phyloP scores from a whole-genome alignment of 208 protist genomes.

The Kentomonas sorsogonicus region DNA sequence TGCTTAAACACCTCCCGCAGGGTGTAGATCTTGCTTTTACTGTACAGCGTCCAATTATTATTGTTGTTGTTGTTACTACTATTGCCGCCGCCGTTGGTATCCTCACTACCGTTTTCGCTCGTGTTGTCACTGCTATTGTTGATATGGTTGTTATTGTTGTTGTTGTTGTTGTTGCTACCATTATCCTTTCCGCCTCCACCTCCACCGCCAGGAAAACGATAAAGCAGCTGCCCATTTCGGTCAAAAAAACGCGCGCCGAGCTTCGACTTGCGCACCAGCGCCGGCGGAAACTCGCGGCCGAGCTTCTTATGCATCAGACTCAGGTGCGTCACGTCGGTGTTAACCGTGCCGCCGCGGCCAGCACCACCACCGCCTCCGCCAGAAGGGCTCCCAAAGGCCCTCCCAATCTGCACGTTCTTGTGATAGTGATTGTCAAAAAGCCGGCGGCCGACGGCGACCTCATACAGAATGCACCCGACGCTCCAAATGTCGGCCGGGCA shows the following conservation, averaged over 20 bases:
- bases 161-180: not conserved
- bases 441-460: constrained; percentile 85
- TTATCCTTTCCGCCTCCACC: not conserved
- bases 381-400: no score
- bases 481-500: constrained; percentile 93
- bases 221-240: constrained; percentile 36
- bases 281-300: constrained; percentile 53
- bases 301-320: constrained; percentile 69
- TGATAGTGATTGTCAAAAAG: constrained; percentile 90
- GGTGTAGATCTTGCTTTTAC: not conserved
- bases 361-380: no score
- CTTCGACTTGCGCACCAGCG: constrained; percentile 32
- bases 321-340: constrained; percentile 76
- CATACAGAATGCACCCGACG: constrained; percentile 90
- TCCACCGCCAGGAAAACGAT: not conserved
- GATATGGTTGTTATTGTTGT: constrained; percentile 1
- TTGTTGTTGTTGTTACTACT: not conserved
- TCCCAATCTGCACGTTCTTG: no score
- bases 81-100: not conserved
- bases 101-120: not conserved
- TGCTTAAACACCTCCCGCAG: constrained; percentile 23
- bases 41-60: not conserved
- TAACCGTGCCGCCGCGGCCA: no score
- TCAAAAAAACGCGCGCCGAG: constrained; percentile 59
- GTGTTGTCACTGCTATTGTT: not conserved